A percentile compares a stretch with the other conserved stretches of the same genome.
phyloP scores from a whole-genome alignment of 108 stramenopile species.

The Stephanodiscus minutulus region DNA sequence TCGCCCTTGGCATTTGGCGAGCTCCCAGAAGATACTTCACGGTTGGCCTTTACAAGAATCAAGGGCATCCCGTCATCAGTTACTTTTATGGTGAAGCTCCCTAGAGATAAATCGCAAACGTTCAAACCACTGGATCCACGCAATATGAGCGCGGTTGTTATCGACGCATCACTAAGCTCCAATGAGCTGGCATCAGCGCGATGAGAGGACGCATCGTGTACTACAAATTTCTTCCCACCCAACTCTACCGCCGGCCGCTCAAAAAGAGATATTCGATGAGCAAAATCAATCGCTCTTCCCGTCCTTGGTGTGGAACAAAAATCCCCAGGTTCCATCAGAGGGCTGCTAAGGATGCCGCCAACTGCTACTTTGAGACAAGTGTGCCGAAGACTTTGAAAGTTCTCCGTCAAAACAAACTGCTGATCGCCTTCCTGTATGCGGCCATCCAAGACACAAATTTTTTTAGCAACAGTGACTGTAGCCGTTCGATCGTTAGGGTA shows the following conservation, averaged over 20 bases:
- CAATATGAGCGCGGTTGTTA: slow-evolving; percentile 63
- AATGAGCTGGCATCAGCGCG: slow-evolving; percentile 79
- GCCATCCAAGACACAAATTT: slow-evolving; percentile 60
- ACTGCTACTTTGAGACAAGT: slow-evolving; percentile 42
- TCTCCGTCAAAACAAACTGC: slow-evolving; percentile 24
- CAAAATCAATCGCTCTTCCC: slow-evolving; percentile 82
- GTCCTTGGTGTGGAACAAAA: slow-evolving; percentile 72
- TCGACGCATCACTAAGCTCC: slow-evolving; percentile 79
- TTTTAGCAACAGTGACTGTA: slow-evolving; percentile 48
- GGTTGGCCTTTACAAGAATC: slow-evolving; percentile 29
- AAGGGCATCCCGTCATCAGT: slow-evolving; percentile 44
- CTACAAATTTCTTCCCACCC: slow-evolving; percentile 67
- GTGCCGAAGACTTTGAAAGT: slow-evolving; percentile 40
- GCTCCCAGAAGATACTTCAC: slow-evolving; percentile 7
- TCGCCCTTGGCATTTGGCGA: slow-evolving; percentile 43
- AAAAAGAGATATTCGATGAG: slow-evolving; percentile 77
- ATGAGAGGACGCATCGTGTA: slow-evolving; percentile 73
- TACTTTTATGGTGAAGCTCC: slow-evolving; percentile 36
- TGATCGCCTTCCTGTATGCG: slow-evolving; percentile 17
- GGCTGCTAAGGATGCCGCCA: slow-evolving; percentile 56
- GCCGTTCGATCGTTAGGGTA: slow-evolving; percentile 83
- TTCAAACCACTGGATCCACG: slow-evolving; percentile 55
- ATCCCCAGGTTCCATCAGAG: slow-evolving; percentile 77
- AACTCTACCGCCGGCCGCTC: slow-evolving; percentile 73
- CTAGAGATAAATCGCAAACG: slow-evolving; percentile 16